Percentiles rank a stretch among this genome's conserved stretches.
phyloP scores from a whole-genome alignment of 495 filamentous ascomycete species.

The Xylaria palmicola region DNA sequence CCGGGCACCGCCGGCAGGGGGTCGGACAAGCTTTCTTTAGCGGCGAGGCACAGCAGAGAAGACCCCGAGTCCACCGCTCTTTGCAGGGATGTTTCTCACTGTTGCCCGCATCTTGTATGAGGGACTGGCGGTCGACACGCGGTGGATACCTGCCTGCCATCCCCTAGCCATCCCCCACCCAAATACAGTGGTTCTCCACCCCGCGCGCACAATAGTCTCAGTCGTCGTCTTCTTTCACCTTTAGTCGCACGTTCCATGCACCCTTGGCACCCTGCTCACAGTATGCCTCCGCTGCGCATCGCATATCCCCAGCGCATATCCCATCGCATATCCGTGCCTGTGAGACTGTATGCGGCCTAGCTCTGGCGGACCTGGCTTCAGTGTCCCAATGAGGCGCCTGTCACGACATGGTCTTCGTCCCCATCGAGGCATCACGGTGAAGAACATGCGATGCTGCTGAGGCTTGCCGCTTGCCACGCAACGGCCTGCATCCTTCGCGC shows the following conservation, averaged over 20 bases:
- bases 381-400: background rate
- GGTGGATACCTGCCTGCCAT: background rate
- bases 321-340: conserved; percentile 14
- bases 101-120: conserved; percentile 29
- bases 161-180: conserved; percentile 7
- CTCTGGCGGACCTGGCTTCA: conserved; percentile 2
- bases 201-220: too few relatives aligned
- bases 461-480: conserved; percentile 7
- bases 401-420: conserved; percentile 2
- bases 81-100: conserved; percentile 32
- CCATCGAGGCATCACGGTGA: background rate
- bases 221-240: conserved; percentile 10
- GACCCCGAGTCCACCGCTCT: conserved; percentile 38
- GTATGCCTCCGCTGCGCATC: conserved; percentile 1
- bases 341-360: conserved; percentile 11
- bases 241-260: conserved; percentile 3
- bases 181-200: too few relatives aligned
- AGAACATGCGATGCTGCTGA: conserved; percentile 13
- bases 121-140: conserved; percentile 36
- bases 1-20: background rate
- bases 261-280: background rate
- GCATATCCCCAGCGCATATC: background rate
- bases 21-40: conserved; percentile 22
- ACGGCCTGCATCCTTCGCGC: conserved; percentile 5
- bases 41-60: conserved; percentile 33